These are phyloP conservation scores for Hanseniaspora lachancei DNA, from an alignment of 805 yeast genomes.

Conservation along the genomic window DNA sequence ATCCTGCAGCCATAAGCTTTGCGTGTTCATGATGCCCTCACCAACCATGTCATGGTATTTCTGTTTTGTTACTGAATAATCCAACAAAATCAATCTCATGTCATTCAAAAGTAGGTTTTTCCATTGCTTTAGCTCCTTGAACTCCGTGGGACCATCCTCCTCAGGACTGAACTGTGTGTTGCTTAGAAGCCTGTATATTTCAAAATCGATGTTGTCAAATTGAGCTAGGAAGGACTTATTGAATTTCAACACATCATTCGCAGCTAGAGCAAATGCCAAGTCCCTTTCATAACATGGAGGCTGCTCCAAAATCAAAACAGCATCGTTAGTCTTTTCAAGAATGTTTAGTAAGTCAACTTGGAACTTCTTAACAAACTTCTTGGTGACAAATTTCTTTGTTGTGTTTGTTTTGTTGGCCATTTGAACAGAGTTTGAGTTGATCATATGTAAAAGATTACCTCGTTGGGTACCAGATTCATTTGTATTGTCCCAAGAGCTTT, in stretches of 20 bases:
- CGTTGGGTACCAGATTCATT: neutral
- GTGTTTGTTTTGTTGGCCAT: neutral
- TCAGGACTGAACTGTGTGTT: slow-evolving; percentile 16
- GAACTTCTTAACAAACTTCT: slow-evolving; percentile 4
- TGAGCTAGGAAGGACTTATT: slow-evolving; percentile 21
- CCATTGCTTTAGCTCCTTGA: slow-evolving; percentile 9
- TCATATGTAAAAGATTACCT: neutral
- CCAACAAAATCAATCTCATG: slow-evolving; percentile 34
- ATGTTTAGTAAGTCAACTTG: neutral
- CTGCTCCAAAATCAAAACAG: slow-evolving; percentile 13
- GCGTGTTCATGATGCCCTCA: slow-evolving; percentile 52
- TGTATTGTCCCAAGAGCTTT: neutral
- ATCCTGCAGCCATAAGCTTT: slow-evolving; percentile 55
- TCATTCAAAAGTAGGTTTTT: slow-evolving; percentile 1
- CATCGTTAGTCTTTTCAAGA: slow-evolving; percentile 14
- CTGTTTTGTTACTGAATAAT: slow-evolving; percentile 65
- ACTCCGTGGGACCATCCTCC: slow-evolving; percentile 10
- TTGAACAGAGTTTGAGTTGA: neutral
- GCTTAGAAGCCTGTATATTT: slow-evolving; percentile 23
- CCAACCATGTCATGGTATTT: slow-evolving; percentile 48
- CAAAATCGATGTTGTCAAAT: slow-evolving; percentile 25
- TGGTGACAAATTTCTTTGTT: slow-evolving; percentile 7
- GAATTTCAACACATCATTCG: slow-evolving; percentile 25
- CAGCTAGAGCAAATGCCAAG: slow-evolving; percentile 22
- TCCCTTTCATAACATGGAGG: slow-evolving; percentile 16